These are phyloP conservation scores for Asterophora lycoperdoides DNA, from an alignment of 768 basidiomycete species.

Conservation along the genomic window DNA sequence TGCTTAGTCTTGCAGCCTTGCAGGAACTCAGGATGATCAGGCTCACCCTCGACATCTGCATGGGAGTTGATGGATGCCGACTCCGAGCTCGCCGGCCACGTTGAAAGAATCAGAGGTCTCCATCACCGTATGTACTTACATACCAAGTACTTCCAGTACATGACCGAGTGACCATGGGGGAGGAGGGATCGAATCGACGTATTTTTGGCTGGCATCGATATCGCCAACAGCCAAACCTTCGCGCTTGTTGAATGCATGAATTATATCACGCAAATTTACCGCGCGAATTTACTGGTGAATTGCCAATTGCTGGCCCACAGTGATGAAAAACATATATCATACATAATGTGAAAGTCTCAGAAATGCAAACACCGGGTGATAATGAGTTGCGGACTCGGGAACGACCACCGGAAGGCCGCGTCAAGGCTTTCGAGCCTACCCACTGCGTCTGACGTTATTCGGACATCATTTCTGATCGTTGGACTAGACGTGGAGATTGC, in stretches of 20 bases:
- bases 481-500: slow-evolving; percentile 8
- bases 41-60: neutral
- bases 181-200: neutral
- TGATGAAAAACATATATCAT: neutral
- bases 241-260: neutral
- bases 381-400: slow-evolving; percentile 7
- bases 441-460: slow-evolving; percentile 24
- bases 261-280: neutral
- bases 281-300: neutral
- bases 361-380: too few species aligned
- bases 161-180: neutral
- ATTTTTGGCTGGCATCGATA: neutral
- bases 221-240: neutral
- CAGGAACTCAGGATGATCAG: neutral
- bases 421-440: slow-evolving; percentile 8
- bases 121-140: too few species aligned
- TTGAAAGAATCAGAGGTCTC: neutral
- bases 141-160: too few species aligned
- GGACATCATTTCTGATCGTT: slow-evolving; percentile 21
- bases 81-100: neutral
- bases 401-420: slow-evolving; percentile 13
- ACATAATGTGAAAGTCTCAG: slow-evolving; percentile 1
- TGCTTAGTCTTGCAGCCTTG: too few species aligned
- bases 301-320: neutral
- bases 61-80: neutral